phyloP scores from a whole-genome alignment of 805 yeast species.

The Candida easanensis region DNA sequence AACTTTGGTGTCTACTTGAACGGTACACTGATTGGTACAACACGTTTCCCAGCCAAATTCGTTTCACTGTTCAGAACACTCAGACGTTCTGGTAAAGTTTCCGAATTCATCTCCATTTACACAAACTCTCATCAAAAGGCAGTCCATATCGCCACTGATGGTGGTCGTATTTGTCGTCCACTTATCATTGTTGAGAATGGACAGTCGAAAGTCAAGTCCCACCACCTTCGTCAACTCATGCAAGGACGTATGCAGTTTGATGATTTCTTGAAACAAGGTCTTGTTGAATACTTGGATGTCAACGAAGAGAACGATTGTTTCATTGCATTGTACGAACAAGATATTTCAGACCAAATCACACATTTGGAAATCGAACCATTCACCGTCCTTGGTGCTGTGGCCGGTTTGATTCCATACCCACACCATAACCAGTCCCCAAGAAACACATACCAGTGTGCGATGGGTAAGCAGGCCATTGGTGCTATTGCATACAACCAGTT shows the following conservation, averaged over 20 bases:
- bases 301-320: constrained; percentile 95
- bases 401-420: constrained; percentile 89
- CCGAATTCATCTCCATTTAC: constrained; percentile 89
- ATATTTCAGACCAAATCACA: constrained; percentile 54
- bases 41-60: constrained; percentile 82
- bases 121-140: constrained; percentile 87
- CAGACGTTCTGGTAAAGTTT: constrained; percentile 80
- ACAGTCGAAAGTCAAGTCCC: constrained; percentile 62
- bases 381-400: constrained; percentile 89
- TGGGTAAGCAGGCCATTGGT: constrained; percentile 99
- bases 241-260: constrained; percentile 82
- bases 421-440: constrained; percentile 92
- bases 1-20: constrained; percentile 85
- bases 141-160: constrained; percentile 97
- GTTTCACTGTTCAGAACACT: constrained; percentile 74
- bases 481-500: constrained; percentile 98
- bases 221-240: constrained; percentile 62
- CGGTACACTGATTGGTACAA: constrained; percentile 92
- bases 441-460: constrained; percentile 91
- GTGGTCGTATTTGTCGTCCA: constrained; percentile 98
- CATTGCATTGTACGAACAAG: constrained; percentile 86
- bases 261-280: constrained; percentile 79
- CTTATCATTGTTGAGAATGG: constrained; percentile 82
- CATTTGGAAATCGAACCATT: constrained; percentile 96
- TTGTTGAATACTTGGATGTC: constrained; percentile 94